Conservation (phyloP, 2,329 filamentous ascomycete species). For the Cladosporium sp. region DNA sequence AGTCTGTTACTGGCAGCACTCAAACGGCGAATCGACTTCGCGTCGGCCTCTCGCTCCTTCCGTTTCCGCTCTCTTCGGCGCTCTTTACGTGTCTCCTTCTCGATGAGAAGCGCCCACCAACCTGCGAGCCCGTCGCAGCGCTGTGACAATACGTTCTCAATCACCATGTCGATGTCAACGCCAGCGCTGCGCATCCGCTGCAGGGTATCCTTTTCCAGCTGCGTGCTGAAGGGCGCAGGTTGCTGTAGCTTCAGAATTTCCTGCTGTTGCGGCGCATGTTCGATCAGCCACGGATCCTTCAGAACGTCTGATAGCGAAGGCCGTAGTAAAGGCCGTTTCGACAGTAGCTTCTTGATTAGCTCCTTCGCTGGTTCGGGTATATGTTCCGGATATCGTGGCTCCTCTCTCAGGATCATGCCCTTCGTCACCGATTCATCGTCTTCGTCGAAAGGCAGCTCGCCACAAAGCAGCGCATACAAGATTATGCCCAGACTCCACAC, state of each 20-base stretch:
- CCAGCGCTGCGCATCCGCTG: slow-evolving; percentile 91
- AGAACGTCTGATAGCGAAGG: slow-evolving; percentile 82
- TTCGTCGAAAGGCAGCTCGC: slow-evolving; percentile 91
- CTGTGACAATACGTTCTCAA: slow-evolving; percentile 87
- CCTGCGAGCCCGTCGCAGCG: slow-evolving; percentile 85
- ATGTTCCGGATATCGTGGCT: slow-evolving; percentile 78
- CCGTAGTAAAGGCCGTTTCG: slow-evolving; percentile 80
- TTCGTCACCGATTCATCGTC: slow-evolving; percentile 91
- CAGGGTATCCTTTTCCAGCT: slow-evolving; percentile 83
- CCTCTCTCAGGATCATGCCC: slow-evolving; percentile 75
- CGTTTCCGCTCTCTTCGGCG: slow-evolving; percentile 74
- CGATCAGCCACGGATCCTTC: slow-evolving; percentile 78
- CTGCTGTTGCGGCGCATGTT: slow-evolving; percentile 83
- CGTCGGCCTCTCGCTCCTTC: slow-evolving; percentile 77
- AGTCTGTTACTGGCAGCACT: slow-evolving; percentile 87
- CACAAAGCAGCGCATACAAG: slow-evolving; percentile 74
- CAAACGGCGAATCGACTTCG: slow-evolving; percentile 71
- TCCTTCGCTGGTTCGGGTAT: slow-evolving; percentile 73
- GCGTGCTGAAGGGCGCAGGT: slow-evolving; percentile 76
- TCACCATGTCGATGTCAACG: slow-evolving; percentile 88
- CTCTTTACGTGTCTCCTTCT: slow-evolving; percentile 91
- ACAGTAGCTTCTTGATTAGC: slow-evolving; percentile 74
- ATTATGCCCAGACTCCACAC: slow-evolving; percentile 91
- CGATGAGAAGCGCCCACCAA: slow-evolving; percentile 92
- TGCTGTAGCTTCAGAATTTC: slow-evolving; percentile 80